Conservation (phyloP, 345 rosid genomes). For the Orychophragmus violaceus region DNA sequence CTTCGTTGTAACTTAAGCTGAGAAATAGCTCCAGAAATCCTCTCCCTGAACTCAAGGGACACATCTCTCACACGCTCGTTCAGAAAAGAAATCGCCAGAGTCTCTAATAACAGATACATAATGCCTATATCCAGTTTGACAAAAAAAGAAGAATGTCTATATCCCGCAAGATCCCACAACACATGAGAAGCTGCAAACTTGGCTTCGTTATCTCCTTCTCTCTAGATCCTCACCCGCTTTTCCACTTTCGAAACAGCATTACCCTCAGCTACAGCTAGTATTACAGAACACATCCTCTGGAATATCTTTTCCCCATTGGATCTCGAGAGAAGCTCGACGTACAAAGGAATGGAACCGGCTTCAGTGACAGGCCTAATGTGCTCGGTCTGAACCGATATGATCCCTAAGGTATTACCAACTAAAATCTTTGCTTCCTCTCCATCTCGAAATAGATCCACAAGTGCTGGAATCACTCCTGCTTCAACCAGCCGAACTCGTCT, state of each 20-base stretch:
- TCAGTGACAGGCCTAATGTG: constrained; percentile 41
- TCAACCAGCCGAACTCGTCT: constrained; percentile 46
- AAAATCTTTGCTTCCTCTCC: constrained; percentile 45
- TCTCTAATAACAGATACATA: constrained; percentile 42
- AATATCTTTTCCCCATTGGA: constrained; percentile 45
- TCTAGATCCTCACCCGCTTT: constrained; percentile 47
- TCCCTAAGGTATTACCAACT: constrained; percentile 57
- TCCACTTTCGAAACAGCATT: constrained; percentile 47
- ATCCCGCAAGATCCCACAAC: constrained; percentile 50
- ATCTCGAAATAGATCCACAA: constrained; percentile 43
- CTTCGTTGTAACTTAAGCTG: constrained; percentile 44
- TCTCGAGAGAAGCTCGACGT: constrained; percentile 53
- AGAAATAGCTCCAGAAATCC: constrained; percentile 43
- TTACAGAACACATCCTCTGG: constrained; percentile 56
- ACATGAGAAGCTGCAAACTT: constrained; percentile 54
- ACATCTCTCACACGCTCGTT: constrained; percentile 41
- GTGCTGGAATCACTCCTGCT: constrained; percentile 42
- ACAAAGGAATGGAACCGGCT: constrained; percentile 57
- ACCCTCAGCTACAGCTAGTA: constrained; percentile 49
- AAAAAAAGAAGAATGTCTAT: constrained; percentile 49
- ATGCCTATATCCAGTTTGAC: too few relatives aligned
- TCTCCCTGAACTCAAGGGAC: constrained; percentile 41
- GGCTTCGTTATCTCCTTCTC: constrained; percentile 48
- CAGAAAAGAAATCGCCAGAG: constrained; percentile 49
- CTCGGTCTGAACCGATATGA: constrained; percentile 44